These are phyloP conservation scores for Turritis glabra DNA, from an alignment of 345 rosid species.

Conservation along the genomic window DNA sequence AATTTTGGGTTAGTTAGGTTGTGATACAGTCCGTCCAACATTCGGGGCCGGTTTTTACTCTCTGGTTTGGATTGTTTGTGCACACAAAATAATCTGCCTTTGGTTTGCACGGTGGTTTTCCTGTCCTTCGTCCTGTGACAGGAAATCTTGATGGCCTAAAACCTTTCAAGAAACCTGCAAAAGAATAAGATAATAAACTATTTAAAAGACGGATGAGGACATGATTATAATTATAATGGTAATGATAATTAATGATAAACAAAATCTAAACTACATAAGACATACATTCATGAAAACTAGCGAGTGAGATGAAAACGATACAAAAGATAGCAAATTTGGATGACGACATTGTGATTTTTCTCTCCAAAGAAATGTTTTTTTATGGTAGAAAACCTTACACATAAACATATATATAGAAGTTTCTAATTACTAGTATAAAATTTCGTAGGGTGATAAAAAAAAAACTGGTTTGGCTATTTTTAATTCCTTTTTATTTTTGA, in stretches of 20 bases:
- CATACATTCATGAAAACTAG: constrained; percentile 2
- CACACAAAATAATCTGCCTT: neutral
- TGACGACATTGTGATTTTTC: neutral
- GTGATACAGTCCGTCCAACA: neutral
- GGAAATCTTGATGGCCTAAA: neutral
- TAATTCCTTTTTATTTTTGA: neutral
- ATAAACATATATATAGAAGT: neutral
- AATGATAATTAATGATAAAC: neutral
- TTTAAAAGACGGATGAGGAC: neutral
- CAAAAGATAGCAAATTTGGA: neutral
- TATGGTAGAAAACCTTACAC: neutral
- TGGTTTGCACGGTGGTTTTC: neutral
- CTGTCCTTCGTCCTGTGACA: neutral
- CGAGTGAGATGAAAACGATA: neutral
- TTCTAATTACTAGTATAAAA: neutral
- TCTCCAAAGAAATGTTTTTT: neutral
- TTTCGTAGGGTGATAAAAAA: neutral
- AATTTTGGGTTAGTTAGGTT: neutral
- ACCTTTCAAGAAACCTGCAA: neutral
- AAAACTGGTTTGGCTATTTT: neutral
- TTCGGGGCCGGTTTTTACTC: neutral
- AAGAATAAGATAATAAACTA: neutral
- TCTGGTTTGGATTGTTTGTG: neutral
- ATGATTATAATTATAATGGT: neutral
- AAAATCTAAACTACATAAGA: neutral